phyloP scores from a whole-genome alignment of 306 rosid genomes.

The Trifolium repens region DNA sequence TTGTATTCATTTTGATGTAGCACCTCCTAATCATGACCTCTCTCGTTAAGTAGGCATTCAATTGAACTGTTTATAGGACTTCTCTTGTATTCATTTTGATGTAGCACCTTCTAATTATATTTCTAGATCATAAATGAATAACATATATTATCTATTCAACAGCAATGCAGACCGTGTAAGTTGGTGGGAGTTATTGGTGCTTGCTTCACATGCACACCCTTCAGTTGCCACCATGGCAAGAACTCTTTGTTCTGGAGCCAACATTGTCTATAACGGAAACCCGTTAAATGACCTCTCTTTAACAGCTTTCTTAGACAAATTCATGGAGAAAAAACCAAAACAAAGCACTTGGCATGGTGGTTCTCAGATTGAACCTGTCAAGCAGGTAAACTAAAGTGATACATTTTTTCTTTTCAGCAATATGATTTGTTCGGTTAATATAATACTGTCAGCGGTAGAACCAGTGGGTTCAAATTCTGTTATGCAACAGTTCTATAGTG shows the following conservation, averaged over 20 bases:
- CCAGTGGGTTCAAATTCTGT: neutral
- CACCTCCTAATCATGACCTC: neutral
- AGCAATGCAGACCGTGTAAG: constrained; percentile 90
- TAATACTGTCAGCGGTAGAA: neutral
- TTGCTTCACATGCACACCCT: constrained; percentile 92
- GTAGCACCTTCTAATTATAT: neutral
- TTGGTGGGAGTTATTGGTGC: constrained; percentile 93
- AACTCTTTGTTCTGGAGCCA: constrained; percentile 88
- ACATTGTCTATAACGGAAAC: constrained; percentile 88
- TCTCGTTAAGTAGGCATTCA: neutral
- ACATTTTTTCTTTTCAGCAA: constrained; percentile 13
- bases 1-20: neutral
- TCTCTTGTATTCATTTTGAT: neutral
- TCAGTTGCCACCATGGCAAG: constrained; percentile 91
- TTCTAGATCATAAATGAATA: neutral
- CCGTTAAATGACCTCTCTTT: constrained; percentile 79
- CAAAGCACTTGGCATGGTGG: constrained; percentile 91
- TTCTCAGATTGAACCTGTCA: constrained; percentile 94
- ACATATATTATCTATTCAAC: constrained; percentile 39
- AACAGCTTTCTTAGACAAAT: constrained; percentile 90
- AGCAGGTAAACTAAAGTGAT: constrained; percentile 59
- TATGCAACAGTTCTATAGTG: too few relatives aligned
- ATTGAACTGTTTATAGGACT: neutral
- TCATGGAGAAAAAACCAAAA: constrained; percentile 97
- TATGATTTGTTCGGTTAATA: constrained; percentile 24